These are phyloP conservation scores for Yarrowia sp. DNA, from an alignment of 805 yeast species.

Conservation along the genomic window DNA sequence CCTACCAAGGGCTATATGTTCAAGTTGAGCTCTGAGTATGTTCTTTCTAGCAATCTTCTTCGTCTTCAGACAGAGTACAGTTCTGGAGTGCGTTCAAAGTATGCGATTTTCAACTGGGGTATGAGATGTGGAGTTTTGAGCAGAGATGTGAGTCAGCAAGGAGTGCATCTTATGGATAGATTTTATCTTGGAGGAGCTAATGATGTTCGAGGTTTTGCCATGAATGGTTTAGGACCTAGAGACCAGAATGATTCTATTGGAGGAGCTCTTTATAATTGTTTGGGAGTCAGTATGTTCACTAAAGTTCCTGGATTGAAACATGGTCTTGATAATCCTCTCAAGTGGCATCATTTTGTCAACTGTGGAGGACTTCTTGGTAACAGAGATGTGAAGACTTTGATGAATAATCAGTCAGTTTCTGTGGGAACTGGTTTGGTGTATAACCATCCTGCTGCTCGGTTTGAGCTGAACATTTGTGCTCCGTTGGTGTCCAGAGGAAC, in stretches of 20 bases:
- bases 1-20: constrained; percentile 49
- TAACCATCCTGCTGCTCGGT: constrained; percentile 62
- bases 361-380: constrained; percentile 55
- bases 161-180: constrained; percentile 66
- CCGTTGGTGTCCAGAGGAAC: constrained; percentile 55
- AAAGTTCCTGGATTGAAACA: constrained; percentile 52
- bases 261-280: constrained; percentile 58
- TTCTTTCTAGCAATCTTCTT: constrained; percentile 30
- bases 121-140: constrained; percentile 24
- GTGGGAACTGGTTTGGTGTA: constrained; percentile 62
- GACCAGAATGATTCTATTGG: constrained; percentile 59
- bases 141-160: constrained; percentile 23
- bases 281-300: constrained; percentile 58
- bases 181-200: constrained; percentile 81
- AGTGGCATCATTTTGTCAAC: constrained; percentile 61
- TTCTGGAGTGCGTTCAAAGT: constrained; percentile 36
- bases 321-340: constrained; percentile 49
- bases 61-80: constrained; percentile 40
- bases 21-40: constrained; percentile 39
- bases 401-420: constrained; percentile 49
- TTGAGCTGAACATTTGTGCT: constrained; percentile 62
- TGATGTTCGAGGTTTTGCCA: constrained; percentile 66
- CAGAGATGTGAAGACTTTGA: constrained; percentile 9
- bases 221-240: constrained; percentile 65
- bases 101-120: constrained; percentile 27